Evolutionary conservation across 129 eudicot species (phyloP).

Genomic region (Chrysanthemum lavandulifolium): DNA sequence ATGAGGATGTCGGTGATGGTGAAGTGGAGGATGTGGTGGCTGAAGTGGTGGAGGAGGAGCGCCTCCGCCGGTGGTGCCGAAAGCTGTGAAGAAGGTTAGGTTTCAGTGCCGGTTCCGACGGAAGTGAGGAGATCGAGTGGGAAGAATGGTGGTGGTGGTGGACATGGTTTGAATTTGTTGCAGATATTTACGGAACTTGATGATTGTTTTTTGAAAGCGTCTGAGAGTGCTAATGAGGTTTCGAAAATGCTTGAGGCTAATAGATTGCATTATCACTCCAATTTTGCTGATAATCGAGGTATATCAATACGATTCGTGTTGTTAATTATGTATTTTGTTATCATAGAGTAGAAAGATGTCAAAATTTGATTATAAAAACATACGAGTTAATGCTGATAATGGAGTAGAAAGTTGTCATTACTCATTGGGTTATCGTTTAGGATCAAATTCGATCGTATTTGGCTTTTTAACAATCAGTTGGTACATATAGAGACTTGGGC

Average conservation of each 20-base stretch:
- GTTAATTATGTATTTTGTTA: background rate
- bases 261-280: constrained; percentile 95
- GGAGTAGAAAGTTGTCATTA: too few relatives aligned
- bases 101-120: constrained; percentile 33
- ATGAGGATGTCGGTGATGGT: constrained; percentile 32
- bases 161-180: constrained; percentile 39
- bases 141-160: constrained; percentile 42
- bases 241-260: constrained; percentile 94
- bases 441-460: too few relatives aligned
- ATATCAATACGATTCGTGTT: background rate
- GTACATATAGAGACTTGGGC: background rate
- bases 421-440: too few relatives aligned
- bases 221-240: constrained; percentile 88
- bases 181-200: constrained; percentile 76
- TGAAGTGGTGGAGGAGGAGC: constrained; percentile 21
- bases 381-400: too few relatives aligned
- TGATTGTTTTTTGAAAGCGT: constrained; percentile 88
- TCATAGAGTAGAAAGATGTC: background rate
- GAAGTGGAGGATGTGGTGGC: constrained; percentile 24
- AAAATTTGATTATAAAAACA: too few relatives aligned
- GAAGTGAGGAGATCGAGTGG: constrained; percentile 44
- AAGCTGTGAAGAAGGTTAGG: constrained; percentile 49
- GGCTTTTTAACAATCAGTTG: background rate
- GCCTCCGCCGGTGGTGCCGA: constrained; percentile 45
- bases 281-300: constrained; percentile 88